These are phyloP conservation scores for Phytopythium cucurbitacearum DNA, from an alignment of 352 stramenopile genomes.

Conservation along the genomic window DNA sequence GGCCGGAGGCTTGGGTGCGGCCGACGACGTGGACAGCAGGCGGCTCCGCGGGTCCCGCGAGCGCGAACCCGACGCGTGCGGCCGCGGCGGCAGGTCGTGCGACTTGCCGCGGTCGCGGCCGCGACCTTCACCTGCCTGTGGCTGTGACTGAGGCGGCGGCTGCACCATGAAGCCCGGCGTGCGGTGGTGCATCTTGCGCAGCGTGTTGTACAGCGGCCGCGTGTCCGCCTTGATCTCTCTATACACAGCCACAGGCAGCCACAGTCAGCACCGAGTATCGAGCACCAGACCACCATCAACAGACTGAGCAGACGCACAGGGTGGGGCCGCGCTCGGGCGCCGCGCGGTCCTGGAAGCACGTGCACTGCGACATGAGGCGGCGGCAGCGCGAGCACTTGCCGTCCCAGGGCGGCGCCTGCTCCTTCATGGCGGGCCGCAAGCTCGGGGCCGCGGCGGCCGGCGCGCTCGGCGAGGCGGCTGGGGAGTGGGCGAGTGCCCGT, in stretches of 20 bases:
- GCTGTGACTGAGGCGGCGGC: background rate
- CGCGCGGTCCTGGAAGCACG: constrained; percentile 28
- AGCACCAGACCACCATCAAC: background rate
- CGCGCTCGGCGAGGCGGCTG: background rate
- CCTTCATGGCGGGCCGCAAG: background rate
- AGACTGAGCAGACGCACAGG: constrained; percentile 17
- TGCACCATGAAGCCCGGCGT: constrained; percentile 4
- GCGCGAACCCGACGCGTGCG: background rate
- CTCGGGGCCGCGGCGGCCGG: background rate
- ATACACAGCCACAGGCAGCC: background rate
- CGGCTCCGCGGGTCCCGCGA: constrained; percentile 1
- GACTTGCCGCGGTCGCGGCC: constrained; percentile 1
- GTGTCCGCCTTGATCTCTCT: constrained; percentile 11
- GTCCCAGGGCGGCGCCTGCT: constrained; percentile 22
- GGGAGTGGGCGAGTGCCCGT: too few relatives aligned
- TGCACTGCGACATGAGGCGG: constrained; percentile 38
- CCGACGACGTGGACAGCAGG: background rate
- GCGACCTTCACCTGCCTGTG: too few relatives aligned
- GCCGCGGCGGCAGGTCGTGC: constrained; percentile 5
- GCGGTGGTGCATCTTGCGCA: constrained; percentile 34
- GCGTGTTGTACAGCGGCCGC: constrained; percentile 32
- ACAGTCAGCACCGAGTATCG: background rate
- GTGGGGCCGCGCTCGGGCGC: constrained; percentile 5
- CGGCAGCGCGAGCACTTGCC: constrained; percentile 35
- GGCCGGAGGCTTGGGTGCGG: background rate